phyloP scores from a whole-genome alignment of 306 rosid genomes.

The Alnus glutinosa region DNA sequence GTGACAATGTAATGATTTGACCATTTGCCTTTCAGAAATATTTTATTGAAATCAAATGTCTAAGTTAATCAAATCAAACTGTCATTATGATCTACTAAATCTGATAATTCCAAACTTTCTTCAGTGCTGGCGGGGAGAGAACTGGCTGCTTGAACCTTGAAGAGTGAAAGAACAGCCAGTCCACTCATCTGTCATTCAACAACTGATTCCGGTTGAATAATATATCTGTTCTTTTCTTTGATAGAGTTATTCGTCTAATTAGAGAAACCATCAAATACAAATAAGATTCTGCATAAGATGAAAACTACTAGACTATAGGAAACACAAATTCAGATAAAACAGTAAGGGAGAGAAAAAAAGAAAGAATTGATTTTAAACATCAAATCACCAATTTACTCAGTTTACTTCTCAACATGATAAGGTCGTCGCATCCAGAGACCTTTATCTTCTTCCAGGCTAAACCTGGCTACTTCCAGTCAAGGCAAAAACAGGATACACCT shows the following conservation, averaged over 20 bases:
- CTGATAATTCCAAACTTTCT: background rate
- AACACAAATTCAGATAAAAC: background rate
- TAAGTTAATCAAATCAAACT: background rate
- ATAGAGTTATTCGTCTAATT: background rate
- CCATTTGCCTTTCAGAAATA: background rate
- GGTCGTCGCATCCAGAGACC: background rate
- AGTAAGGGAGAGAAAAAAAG: background rate
- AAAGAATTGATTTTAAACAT: background rate
- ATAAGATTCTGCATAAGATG: background rate
- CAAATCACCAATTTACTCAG: background rate
- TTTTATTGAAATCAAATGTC: background rate
- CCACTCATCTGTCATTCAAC: background rate
- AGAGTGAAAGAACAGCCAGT: background rate
- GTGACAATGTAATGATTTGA: background rate
- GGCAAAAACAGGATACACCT: conserved; percentile 8
- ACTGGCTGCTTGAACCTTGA: background rate
- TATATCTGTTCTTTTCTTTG: background rate
- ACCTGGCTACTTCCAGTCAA: conserved; percentile 17
- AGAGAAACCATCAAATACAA: background rate
- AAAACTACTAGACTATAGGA: background rate
- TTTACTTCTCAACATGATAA: background rate
- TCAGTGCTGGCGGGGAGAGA: background rate
- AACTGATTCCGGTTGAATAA: background rate
- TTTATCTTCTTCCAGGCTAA: conserved; percentile 36
- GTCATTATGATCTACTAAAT: background rate